phyloP scores from a whole-genome alignment of 1,139 yeast species.

The Yamadazyma mexicana region DNA sequence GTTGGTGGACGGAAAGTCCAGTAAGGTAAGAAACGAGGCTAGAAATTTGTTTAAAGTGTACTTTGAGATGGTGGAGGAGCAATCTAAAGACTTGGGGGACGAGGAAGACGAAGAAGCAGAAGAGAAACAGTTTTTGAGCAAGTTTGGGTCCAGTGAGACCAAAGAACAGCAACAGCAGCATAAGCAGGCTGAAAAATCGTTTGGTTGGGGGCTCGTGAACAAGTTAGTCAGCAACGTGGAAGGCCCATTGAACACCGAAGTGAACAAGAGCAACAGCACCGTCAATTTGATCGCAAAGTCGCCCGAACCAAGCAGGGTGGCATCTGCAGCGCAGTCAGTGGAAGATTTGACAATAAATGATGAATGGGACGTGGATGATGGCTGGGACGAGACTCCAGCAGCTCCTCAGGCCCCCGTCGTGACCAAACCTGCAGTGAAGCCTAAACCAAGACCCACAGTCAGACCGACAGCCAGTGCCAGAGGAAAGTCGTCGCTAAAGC shows the following conservation, averaged over 20 bases:
- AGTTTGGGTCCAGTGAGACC: slow-evolving; percentile 23
- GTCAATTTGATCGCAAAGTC: slow-evolving; percentile 20
- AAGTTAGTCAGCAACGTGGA: slow-evolving; percentile 33
- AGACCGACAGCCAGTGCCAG: slow-evolving; percentile 6
- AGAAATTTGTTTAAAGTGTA: slow-evolving; percentile 63
- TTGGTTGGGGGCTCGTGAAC: slow-evolving; percentile 43
- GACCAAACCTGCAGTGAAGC: slow-evolving; percentile 2
- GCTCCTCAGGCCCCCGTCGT: slow-evolving; percentile 4
- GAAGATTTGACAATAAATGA: slow-evolving; percentile 14
- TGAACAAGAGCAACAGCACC: slow-evolving; percentile 40
- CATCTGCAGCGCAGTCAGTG: slow-evolving; percentile 11
- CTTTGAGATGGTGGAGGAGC: slow-evolving; percentile 61
- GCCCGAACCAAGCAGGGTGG: slow-evolving; percentile 19
- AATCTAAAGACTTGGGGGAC: slow-evolving; percentile 56
- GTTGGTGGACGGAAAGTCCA: slow-evolving; percentile 67
- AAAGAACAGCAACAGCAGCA: slow-evolving; percentile 6
- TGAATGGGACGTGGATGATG: slow-evolving; percentile 16
- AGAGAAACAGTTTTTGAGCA: slow-evolving; percentile 36
- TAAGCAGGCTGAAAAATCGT: slow-evolving; percentile 10
- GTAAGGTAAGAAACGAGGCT: slow-evolving; percentile 72
- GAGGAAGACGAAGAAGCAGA: slow-evolving; percentile 46
- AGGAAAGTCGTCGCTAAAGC: slow-evolving; percentile 22
- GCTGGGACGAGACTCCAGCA: slow-evolving; percentile 6
- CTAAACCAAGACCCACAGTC: slow-evolving; percentile 10
- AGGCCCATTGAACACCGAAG: slow-evolving; percentile 38